phyloP scores from a whole-genome alignment of 805 yeast species.

The Yarrowia bubula region DNA sequence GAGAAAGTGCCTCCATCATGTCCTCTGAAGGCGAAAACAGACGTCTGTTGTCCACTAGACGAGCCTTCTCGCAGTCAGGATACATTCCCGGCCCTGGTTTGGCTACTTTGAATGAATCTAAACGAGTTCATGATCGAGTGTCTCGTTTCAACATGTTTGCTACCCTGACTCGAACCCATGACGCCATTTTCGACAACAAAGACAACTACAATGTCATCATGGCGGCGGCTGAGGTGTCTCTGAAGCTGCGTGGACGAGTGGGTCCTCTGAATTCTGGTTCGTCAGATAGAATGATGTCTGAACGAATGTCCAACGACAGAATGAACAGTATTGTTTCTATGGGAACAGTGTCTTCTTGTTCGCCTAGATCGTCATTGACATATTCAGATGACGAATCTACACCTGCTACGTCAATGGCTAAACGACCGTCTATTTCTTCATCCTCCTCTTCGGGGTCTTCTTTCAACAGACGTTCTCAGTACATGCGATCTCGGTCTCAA shows the following conservation, averaged over 20 bases:
- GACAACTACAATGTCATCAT: slow-evolving; percentile 17
- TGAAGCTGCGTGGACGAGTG: neutral
- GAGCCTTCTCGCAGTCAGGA: slow-evolving; percentile 17
- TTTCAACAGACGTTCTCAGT: slow-evolving; percentile 12
- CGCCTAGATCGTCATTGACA: slow-evolving; percentile 6
- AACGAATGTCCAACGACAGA: neutral
- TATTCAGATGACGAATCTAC: slow-evolving; percentile 5
- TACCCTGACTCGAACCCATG: slow-evolving; percentile 3
- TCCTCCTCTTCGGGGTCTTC: slow-evolving; percentile 1
- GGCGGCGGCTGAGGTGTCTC: slow-evolving; percentile 16
- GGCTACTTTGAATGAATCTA: slow-evolving; percentile 11
- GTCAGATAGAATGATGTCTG: neutral
- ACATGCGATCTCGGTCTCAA: slow-evolving; percentile 13
- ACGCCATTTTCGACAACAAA: slow-evolving; percentile 15
- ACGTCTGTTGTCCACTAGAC: neutral
- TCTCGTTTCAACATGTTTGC: neutral
- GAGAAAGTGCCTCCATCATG: neutral
- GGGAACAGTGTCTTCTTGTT: slow-evolving; percentile 7
- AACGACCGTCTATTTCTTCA: slow-evolving; percentile 5
- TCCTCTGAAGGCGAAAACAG: neutral
- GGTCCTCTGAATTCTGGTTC: neutral
- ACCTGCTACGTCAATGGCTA: neutral
- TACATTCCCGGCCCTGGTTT: slow-evolving; percentile 17
- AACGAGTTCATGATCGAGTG: neutral
- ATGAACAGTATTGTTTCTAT: slow-evolving; percentile 4